Conservation (phyloP, 257 asterid genomes). For the Echites panduratus region DNA sequence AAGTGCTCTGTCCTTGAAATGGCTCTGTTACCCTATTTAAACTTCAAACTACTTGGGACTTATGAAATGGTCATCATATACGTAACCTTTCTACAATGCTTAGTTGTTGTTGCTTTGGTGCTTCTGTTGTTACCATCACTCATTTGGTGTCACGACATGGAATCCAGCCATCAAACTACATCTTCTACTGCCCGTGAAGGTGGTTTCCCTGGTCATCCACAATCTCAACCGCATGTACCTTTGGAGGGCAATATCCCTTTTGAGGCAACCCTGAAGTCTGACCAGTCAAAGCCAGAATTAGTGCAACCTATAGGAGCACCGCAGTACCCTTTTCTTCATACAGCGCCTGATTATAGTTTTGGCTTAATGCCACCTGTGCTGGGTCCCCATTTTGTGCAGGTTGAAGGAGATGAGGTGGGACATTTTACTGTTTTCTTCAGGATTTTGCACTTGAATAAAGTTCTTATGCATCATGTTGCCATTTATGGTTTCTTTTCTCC, state of each 20-base stretch:
- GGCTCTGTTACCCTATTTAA: neutral
- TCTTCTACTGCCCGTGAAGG: constrained; percentile 24
- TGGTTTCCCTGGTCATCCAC: constrained; percentile 27
- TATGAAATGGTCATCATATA: neutral
- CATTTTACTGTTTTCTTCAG: neutral
- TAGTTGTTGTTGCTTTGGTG: neutral
- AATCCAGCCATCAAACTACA: constrained; percentile 34
- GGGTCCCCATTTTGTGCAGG: constrained; percentile 31
- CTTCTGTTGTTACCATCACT: constrained; percentile 12
- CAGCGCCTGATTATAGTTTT: constrained; percentile 35
- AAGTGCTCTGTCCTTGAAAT: neutral
- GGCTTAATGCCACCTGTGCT: constrained; percentile 33
- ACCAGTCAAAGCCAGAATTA: constrained; percentile 34
- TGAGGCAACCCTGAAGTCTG: constrained; percentile 25
- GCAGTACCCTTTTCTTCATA: constrained; percentile 34
- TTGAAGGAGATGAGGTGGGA: constrained; percentile 42
- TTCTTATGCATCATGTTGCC: neutral
- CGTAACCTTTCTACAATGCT: neutral
- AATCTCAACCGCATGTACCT: constrained; percentile 21
- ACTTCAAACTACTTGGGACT: neutral
- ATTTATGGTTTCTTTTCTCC: neutral
- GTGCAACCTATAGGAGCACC: constrained; percentile 29
- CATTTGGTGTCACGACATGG: constrained; percentile 9
- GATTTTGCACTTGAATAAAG: neutral
- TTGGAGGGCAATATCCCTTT: constrained; percentile 29